phyloP scores from a whole-genome alignment of 2,329 filamentous ascomycete genomes.

The Fusarium coicis region DNA sequence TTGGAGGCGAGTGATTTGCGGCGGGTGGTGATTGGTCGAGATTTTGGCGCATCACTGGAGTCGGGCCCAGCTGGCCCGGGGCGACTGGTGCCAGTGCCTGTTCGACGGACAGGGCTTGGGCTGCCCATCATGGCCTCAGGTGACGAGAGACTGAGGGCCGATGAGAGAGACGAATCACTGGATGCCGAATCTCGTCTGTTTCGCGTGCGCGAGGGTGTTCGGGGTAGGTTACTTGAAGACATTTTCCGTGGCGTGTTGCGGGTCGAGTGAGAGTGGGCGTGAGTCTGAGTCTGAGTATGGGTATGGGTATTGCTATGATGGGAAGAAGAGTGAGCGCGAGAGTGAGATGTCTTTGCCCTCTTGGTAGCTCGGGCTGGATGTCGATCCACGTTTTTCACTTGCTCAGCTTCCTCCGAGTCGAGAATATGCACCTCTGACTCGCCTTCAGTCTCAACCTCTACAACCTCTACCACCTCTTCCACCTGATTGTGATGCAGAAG shows the following conservation, averaged over 20 bases:
- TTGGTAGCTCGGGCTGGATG: slow-evolving; percentile 47
- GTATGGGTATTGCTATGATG: slow-evolving; percentile 9
- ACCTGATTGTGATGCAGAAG: slow-evolving; percentile 54
- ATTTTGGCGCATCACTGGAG: slow-evolving; percentile 52
- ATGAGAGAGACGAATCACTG: slow-evolving; percentile 58
- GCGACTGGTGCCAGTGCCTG: slow-evolving; percentile 38
- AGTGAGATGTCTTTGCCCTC: slow-evolving; percentile 50
- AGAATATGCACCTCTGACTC: slow-evolving; percentile 17
- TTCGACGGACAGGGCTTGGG: slow-evolving; percentile 45
- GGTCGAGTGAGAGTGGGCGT: slow-evolving; percentile 34
- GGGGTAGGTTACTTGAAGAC: slow-evolving; percentile 39
- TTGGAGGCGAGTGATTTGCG: slow-evolving; percentile 53
- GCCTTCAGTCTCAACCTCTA: slow-evolving; percentile 5
- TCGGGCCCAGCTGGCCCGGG: slow-evolving; percentile 36
- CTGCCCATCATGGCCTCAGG: slow-evolving; percentile 49
- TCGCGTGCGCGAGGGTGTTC: slow-evolving; percentile 52
- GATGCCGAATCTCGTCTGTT: slow-evolving; percentile 51
- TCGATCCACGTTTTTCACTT: slow-evolving; percentile 17
- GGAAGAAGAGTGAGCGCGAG: slow-evolving; percentile 34
- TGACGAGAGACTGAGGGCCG: slow-evolving; percentile 53
- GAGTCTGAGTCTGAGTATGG: slow-evolving; percentile 13
- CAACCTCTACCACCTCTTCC: slow-evolving; percentile 28
- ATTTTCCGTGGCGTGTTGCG: slow-evolving; percentile 44
- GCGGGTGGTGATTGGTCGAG: slow-evolving; percentile 54
- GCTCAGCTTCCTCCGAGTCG: slow-evolving; percentile 17